Conservation (phyloP, 2,329 filamentous ascomycete species). For the Lachnellula occidentalis region DNA sequence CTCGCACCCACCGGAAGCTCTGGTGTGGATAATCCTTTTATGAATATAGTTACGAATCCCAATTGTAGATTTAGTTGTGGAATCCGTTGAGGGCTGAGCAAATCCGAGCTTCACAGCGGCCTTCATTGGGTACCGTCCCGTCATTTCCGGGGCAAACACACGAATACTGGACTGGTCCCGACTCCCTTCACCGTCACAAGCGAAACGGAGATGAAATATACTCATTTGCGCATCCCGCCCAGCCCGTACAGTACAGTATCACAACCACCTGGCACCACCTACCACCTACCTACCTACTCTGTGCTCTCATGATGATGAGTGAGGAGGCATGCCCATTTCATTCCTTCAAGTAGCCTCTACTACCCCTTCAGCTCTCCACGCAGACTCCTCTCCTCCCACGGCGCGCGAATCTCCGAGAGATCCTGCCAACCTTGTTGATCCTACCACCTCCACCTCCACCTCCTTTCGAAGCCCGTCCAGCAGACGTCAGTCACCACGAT, state of each 20-base stretch:
- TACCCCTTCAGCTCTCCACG: conserved; percentile 1
- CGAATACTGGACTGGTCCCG: not conserved
- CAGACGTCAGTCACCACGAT: conserved; percentile 17
- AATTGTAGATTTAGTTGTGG: not conserved
- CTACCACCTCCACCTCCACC: conserved; percentile 1
- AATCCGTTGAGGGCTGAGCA: not conserved
- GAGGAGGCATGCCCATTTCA: conserved; percentile 15
- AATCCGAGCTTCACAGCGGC: not conserved
- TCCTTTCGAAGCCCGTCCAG: conserved; percentile 19
- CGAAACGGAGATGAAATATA: not conserved
- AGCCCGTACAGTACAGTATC: not conserved
- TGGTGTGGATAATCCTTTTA: not conserved
- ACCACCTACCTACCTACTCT: no score
- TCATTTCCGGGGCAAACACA: no score
- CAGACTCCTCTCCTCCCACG: conserved; percentile 1
- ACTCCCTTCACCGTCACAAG: not conserved
- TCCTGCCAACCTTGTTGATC: conserved; percentile 20
- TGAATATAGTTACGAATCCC: not conserved
- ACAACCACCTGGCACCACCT: no score
- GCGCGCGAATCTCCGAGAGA: conserved; percentile 15
- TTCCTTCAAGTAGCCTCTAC: conserved; percentile 11
- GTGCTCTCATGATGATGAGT: not conserved
- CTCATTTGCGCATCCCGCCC: not conserved
- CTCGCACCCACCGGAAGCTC: not conserved
- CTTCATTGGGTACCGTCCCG: no score